Evolutionary conservation across 2,329 filamentous ascomycete genomes (phyloP), one percentile per base, ranked within the genome.

Genomic region (Purpureocillium lavendulum): DNA sequence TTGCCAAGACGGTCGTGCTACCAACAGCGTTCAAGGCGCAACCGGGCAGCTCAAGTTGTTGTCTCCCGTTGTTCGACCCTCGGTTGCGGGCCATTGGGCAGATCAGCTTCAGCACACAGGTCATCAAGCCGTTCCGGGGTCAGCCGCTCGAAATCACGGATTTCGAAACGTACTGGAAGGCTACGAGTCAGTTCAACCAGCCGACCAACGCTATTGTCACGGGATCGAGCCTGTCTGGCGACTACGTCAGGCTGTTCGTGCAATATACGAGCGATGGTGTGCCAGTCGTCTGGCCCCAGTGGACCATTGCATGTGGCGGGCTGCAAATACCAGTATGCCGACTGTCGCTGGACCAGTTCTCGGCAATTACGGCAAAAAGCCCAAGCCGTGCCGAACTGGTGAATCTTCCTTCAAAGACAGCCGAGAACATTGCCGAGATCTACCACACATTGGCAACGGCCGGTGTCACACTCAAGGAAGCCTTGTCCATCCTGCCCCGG

Each of bases 111-210:
- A 85, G 86, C 48, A 94, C 87, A 40, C 89, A 97, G 57, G 87
- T 97, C 18, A 94, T 98, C 59, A 96, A 95, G 55, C 92, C 92
- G 0, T 98, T 97, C 65, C 80, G 82, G 46, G 90, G 92, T 7
- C 84, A 88, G 44, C 88, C 92, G 4, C 70, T 98, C 16, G 92
- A 98, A 60, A 96, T 98, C 44, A 94, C 92, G 1, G 89, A 97
- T 55, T 98, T 97, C 52, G 92, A 94, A 46, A 97, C 92, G 0
- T 98, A 98, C 62, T 98, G 92, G 92, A 98, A 97, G 62, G 90
- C 90, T 1, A 98, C 92, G 1, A 95, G 88, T 54, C 88, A 95
- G 51, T 75, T 92, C 35, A 87, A 95, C 57, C 81, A 86, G 37
- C 63, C 63, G 1, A 85, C 88, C 35, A 92, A 77, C 55, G 86